Evolutionary conservation across 1,284 basidiomycete genomes (phyloP).

Genomic region (Ustilago shanxiensis): DNA sequence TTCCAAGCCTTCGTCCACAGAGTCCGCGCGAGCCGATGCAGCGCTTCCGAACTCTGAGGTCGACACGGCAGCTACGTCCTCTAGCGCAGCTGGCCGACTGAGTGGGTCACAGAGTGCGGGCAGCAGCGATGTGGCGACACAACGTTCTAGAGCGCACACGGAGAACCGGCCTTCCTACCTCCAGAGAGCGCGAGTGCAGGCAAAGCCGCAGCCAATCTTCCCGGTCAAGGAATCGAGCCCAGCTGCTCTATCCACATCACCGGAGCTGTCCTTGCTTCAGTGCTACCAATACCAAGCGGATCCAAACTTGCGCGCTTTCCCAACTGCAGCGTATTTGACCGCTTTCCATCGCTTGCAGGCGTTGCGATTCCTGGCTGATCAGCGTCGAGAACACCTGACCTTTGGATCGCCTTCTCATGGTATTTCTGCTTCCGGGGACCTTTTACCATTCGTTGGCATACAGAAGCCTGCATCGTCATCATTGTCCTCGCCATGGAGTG

Average conservation of each 20-base stretch:
- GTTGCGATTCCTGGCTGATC: constrained; percentile 45
- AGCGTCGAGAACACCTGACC: constrained; percentile 32
- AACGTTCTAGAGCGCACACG: constrained; percentile 12
- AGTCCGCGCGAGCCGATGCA: constrained; percentile 15
- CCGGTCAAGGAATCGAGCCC: constrained; percentile 18
- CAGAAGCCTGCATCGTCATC: constrained; percentile 17
- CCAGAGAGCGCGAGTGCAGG: constrained; percentile 12
- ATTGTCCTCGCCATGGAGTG: constrained; percentile 24
- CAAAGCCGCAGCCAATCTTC: constrained; percentile 28
- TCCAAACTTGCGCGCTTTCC: constrained; percentile 3
- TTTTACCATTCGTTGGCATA: constrained; percentile 43
- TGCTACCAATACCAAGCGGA: constrained; percentile 36
- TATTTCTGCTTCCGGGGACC: constrained; percentile 42
- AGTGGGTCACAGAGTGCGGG: neutral
- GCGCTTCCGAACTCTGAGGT: constrained; percentile 2
- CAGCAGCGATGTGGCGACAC: neutral
- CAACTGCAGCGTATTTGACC: constrained; percentile 31
- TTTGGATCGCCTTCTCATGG: constrained; percentile 48
- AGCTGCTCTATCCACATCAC: constrained; percentile 48
- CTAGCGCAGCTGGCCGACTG: neutral
- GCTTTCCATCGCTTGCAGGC: constrained; percentile 46
- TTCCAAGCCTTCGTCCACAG: constrained; percentile 21
- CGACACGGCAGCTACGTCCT: neutral
- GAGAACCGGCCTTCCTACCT: constrained; percentile 17
- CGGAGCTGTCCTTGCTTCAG: constrained; percentile 49